Evolutionary conservation across 805 yeast genomes (phyloP).

Genomic region (Cyberlindnera sargentensis): DNA sequence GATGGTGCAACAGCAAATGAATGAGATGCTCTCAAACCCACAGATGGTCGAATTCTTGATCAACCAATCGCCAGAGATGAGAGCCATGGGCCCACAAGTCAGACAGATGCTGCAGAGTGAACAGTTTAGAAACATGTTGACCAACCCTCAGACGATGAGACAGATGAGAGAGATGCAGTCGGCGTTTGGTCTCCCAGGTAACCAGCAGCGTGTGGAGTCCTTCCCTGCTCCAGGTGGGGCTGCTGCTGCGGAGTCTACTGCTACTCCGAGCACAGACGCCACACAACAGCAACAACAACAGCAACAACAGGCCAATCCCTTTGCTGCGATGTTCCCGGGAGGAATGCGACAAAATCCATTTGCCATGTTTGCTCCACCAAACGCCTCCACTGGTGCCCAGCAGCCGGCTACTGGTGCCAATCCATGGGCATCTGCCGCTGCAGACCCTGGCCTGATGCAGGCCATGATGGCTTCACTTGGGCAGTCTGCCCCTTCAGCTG

Average conservation of each 20-base stretch:
- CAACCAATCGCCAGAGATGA: conserved; percentile 74
- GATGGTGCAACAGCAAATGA: conserved; percentile 72
- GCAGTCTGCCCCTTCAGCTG: conserved; percentile 17
- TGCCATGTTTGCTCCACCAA: conserved; percentile 24
- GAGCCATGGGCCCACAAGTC: conserved; percentile 84
- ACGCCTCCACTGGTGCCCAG: neutral
- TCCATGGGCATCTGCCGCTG: neutral
- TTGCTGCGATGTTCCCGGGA: conserved; percentile 37
- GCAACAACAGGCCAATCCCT: conserved; percentile 37
- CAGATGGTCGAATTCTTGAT: conserved; percentile 81
- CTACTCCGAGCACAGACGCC: conserved; percentile 17
- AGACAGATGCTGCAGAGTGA: conserved; percentile 83
- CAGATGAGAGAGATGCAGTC: conserved; percentile 73
- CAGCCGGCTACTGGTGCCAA: neutral
- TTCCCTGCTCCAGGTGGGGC: conserved; percentile 47
- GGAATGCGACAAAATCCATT: conserved; percentile 36
- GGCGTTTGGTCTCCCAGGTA: conserved; percentile 27
- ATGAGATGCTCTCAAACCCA: conserved; percentile 77
- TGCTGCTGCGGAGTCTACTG: conserved; percentile 20
- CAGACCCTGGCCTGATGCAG: conserved; percentile 40
- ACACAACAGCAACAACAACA: conserved; percentile 18
- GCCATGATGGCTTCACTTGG: conserved; percentile 34
- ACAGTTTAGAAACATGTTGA: conserved; percentile 66
- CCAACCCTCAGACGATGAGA: conserved; percentile 82
- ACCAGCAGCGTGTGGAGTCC: conserved; percentile 16